Evolutionary conservation across 176 grass and related monocot genomes (phyloP).

Genomic region (Puccinellia tenuiflora): DNA sequence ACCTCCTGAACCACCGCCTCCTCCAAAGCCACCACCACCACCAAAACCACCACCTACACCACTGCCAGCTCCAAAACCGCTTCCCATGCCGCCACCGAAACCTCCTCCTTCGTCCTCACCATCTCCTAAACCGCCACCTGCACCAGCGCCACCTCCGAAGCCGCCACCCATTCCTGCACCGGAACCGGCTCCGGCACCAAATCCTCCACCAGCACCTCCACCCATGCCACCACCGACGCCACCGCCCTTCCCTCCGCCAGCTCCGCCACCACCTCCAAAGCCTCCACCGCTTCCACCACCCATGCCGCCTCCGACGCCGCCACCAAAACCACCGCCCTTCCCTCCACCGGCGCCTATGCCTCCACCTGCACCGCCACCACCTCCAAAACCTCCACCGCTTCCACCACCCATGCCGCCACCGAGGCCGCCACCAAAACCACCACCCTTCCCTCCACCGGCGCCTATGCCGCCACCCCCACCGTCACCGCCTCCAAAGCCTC

Average conservation of each 20-base stretch:
- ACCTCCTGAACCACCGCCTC: not conserved
- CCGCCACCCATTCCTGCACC: not conserved
- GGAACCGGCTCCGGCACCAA: not conserved
- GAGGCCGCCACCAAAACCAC: not conserved
- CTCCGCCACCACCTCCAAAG: not conserved
- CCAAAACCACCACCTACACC: not conserved
- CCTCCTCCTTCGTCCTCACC: not conserved
- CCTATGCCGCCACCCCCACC: not conserved
- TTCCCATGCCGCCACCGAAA: not conserved
- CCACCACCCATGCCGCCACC: not conserved
- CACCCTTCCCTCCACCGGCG: not conserved
- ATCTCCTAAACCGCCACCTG: not conserved
- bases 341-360: not conserved
- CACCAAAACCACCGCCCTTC: slow-evolving; percentile 15
- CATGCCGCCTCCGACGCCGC: not conserved
- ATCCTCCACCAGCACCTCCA: not conserved
- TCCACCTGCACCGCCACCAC: not conserved
- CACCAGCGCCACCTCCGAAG: not conserved
- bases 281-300: not conserved
- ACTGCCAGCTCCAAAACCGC: not conserved
- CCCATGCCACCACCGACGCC: too few species aligned
- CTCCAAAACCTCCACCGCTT: not conserved
- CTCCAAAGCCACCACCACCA: not conserved
- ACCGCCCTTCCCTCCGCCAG: not conserved
- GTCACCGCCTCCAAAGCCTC: not conserved